phyloP scores from a whole-genome alignment of 495 filamentous ascomycete species.

The Cercophora sp. region DNA sequence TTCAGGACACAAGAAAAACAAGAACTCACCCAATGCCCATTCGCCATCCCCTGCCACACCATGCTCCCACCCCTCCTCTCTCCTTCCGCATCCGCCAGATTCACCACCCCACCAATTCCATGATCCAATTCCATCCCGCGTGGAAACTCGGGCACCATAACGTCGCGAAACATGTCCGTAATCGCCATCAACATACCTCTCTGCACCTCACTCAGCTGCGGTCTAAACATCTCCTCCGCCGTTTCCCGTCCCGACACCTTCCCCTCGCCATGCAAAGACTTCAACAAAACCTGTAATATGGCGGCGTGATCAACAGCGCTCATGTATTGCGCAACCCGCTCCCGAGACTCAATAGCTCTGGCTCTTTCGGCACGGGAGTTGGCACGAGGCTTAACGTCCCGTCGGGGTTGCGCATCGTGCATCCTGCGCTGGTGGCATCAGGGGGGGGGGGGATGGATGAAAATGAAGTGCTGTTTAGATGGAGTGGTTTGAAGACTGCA shows the following conservation, averaged over 20 bases:
- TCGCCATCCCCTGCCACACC: conserved; percentile 31
- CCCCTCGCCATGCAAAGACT: neutral
- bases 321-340: conserved; percentile 47
- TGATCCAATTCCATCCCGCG: conserved; percentile 12
- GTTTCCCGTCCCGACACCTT: conserved; percentile 24
- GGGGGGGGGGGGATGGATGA: neutral
- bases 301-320: conserved; percentile 45
- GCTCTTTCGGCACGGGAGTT: neutral
- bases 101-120: conserved; percentile 27
- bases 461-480: neutral
- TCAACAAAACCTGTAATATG: conserved; percentile 49
- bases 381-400: neutral
- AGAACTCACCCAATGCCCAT: conserved; percentile 29
- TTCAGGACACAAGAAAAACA: too few relatives aligned
- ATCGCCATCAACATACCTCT: conserved; percentile 11
- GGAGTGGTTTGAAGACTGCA: neutral
- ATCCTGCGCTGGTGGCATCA: neutral
- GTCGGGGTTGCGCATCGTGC: neutral
- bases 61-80: conserved; percentile 33
- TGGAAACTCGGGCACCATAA: conserved; percentile 24
- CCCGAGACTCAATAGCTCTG: conserved; percentile 18
- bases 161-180: neutral
- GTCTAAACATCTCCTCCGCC: conserved; percentile 50
- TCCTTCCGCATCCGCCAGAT: conserved; percentile 24
- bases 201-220: conserved; percentile 39